These are phyloP conservation scores for Noccaea bulbosa DNA, from an alignment of 345 rosid species.

Conservation along the genomic window DNA sequence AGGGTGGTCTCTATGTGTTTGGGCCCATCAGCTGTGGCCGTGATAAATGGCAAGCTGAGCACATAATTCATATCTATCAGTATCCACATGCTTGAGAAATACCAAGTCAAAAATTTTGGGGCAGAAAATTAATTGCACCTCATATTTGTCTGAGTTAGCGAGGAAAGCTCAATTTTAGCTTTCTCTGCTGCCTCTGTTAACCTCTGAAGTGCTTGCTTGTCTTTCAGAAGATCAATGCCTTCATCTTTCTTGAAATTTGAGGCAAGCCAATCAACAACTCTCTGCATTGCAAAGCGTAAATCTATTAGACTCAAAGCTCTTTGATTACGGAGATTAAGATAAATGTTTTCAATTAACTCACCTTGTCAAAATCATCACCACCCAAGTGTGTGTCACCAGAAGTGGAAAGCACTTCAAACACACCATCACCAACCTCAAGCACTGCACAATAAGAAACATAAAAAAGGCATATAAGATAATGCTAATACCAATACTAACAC, in stretches of 20 bases:
- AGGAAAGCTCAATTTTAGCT: constrained; percentile 96
- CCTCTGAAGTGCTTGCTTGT: constrained; percentile 97
- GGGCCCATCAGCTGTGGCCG: constrained; percentile 98
- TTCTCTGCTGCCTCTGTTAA: constrained; percentile 94
- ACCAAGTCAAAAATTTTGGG: neutral
- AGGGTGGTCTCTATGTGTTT: constrained; percentile 94
- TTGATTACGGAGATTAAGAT: neutral
- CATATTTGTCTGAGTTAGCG: constrained; percentile 87
- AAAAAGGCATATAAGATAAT: too few species aligned
- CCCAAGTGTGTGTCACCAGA: constrained; percentile 99
- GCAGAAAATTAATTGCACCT: constrained; percentile 47
- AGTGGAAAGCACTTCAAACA: constrained; percentile 96
- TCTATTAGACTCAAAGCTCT: neutral
- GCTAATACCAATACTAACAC: too few species aligned
- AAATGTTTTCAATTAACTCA: constrained; percentile 13
- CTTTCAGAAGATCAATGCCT: constrained; percentile 94
- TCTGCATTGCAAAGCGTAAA: constrained; percentile 49
- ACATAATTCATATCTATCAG: neutral
- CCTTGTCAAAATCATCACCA: constrained; percentile 99
- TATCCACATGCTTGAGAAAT: neutral
- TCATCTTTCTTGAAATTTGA: constrained; percentile 75
- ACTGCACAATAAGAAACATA: constrained; percentile 50
- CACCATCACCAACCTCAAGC: constrained; percentile 99
- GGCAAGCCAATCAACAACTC: constrained; percentile 98
- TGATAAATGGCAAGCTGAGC: constrained; percentile 92